Evolutionary conservation across 805 yeast genomes (phyloP).

Genomic region (Pichia rugopelliculosa): DNA sequence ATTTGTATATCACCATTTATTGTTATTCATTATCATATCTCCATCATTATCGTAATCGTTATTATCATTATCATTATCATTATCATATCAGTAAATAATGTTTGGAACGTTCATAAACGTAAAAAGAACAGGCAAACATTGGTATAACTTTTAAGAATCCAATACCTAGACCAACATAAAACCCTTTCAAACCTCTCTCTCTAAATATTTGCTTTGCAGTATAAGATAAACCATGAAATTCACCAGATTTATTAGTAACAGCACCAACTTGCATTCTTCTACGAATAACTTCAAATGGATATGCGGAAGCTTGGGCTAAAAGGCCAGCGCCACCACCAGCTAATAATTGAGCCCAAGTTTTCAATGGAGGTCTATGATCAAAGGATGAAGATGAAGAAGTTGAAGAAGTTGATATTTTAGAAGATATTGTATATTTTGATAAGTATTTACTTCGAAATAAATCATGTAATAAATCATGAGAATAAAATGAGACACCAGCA

Average conservation of each 20-base stretch:
- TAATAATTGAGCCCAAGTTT: conserved; percentile 83
- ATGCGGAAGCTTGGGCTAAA: conserved; percentile 92
- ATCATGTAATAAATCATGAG: conserved; percentile 90
- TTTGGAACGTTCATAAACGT: conserved; percentile 86
- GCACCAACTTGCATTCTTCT: conserved; percentile 96
- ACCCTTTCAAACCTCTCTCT: conserved; percentile 80
- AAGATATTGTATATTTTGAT: conserved; percentile 42
- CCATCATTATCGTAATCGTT: no score
- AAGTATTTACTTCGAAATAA: conserved; percentile 58
- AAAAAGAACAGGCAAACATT: conserved; percentile 95
- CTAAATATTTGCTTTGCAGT: conserved; percentile 55
- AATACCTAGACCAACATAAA: conserved; percentile 88
- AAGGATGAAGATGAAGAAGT: conserved; percentile 28
- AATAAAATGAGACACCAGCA: conserved; percentile 94
- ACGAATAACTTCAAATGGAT: conserved; percentile 92
- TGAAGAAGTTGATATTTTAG: conserved; percentile 6
- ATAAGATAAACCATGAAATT: conserved; percentile 42
- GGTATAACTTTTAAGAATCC: conserved; percentile 95
- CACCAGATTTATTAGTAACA: conserved; percentile 49
- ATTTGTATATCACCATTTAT: no score
- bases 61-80: neutral
- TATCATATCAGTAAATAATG: conserved; percentile 52
- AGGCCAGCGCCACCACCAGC: conserved; percentile 98
- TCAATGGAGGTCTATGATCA: conserved; percentile 56
- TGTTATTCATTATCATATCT: no score